Conservation (phyloP, 805 yeast species). For the Suhomyces canberraensis region DNA sequence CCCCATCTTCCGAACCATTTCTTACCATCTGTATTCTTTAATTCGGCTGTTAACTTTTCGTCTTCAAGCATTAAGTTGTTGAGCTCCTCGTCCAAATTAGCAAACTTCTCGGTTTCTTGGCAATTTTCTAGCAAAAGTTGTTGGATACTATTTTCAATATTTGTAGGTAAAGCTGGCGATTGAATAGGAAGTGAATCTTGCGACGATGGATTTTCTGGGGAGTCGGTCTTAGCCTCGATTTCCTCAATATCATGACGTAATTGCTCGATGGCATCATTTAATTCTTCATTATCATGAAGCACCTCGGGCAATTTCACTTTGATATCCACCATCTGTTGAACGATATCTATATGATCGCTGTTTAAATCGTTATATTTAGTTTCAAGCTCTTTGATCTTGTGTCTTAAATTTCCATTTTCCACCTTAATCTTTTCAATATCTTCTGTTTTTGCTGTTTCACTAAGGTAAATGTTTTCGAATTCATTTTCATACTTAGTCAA, state of each 20-base stretch:
- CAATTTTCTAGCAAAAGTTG: conserved; percentile 36
- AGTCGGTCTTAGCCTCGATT: conserved; percentile 37
- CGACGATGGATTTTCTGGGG: conserved; percentile 6
- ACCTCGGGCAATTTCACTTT: conserved; percentile 73
- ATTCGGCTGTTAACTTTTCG: conserved; percentile 19
- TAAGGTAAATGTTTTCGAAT: conserved; percentile 65
- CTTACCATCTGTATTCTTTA: conserved; percentile 16
- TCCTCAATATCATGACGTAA: conserved; percentile 33
- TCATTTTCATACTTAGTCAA: conserved; percentile 71
- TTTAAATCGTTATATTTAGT: conserved; percentile 65
- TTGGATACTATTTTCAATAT: conserved; percentile 36
- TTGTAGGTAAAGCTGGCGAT: conserved; percentile 21
- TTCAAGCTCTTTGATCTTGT: conserved; percentile 72
- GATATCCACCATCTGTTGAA: conserved; percentile 81
- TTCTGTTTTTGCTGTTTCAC: conserved; percentile 61
- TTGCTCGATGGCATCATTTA: conserved; percentile 42
- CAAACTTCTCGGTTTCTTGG: conserved; percentile 35
- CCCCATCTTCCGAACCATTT: conserved; percentile 33
- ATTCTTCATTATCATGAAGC: conserved; percentile 67
- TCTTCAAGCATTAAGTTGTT: conserved; percentile 24
- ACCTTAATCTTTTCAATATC: conserved; percentile 59
- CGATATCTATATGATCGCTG: conserved; percentile 79
- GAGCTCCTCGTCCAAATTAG: conserved; percentile 37
- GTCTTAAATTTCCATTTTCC: conserved; percentile 68
- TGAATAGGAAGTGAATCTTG: conserved; percentile 8